These are phyloP conservation scores for Ceratobasidium sp. DNA, from an alignment of 1,284 basidiomycete species.

Conservation along the genomic window DNA sequence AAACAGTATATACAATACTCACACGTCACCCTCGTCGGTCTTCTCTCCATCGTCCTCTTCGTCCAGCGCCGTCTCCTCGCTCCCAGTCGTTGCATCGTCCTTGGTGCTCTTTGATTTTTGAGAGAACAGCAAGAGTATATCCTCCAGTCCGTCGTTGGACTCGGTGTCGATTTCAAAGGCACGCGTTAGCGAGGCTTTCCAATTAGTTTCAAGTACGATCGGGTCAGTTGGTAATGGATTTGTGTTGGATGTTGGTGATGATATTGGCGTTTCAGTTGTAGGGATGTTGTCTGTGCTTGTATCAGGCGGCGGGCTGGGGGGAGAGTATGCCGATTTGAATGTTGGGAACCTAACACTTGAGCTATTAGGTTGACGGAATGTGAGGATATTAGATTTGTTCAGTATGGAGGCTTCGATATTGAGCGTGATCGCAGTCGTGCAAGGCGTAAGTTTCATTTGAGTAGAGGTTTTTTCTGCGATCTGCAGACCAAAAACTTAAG, in stretches of 20 bases:
- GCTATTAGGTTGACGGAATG: conserved; percentile 3
- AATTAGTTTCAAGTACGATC: conserved; percentile 12
- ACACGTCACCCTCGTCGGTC: conserved; percentile 29
- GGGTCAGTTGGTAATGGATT: not conserved
- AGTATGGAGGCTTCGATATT: conserved; percentile 1
- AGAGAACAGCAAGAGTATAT: conserved; percentile 29
- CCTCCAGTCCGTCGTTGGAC: conserved; percentile 39
- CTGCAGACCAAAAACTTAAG: not conserved
- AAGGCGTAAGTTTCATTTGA: conserved; percentile 7
- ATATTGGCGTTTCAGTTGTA: not conserved
- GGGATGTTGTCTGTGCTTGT: not conserved
- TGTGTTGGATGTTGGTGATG: not conserved
- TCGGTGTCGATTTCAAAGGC: conserved; percentile 34
- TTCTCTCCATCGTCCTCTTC: conserved; percentile 28
- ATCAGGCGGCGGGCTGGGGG: too few species aligned
- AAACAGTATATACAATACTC: not conserved
- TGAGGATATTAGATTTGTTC: conserved; percentile 34
- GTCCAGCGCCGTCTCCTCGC: not conserved
- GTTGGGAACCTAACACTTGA: conserved; percentile 14
- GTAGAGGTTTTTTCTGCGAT: conserved; percentile 10
- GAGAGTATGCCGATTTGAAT: not conserved
- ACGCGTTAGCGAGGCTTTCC: conserved; percentile 34
- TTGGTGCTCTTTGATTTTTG: conserved; percentile 14
- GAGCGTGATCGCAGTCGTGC: not conserved
- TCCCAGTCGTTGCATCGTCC: conserved; percentile 6